Percentiles rank a stretch among this genome's conserved stretches.
Evolutionary conservation across 169 alveolate species (phyloP).

Genomic region (Cryptosporidium meleagridis): DNA sequence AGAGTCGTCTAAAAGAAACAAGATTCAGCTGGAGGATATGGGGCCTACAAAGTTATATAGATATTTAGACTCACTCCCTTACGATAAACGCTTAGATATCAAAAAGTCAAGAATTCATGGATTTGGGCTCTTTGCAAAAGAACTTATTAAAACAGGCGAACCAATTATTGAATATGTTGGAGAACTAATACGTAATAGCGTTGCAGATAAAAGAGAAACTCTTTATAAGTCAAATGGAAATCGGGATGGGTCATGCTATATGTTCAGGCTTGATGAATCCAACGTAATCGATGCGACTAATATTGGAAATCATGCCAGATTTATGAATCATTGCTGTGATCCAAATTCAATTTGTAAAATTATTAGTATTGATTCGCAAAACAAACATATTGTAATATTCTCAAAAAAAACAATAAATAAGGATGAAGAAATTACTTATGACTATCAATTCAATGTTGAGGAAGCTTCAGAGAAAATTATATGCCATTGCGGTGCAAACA

Average conservation of each 20-base stretch:
- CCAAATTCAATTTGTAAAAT: slow-evolving; percentile 90
- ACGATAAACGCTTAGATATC: slow-evolving; percentile 81
- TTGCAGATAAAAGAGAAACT: slow-evolving; percentile 90
- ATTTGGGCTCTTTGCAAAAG: slow-evolving; percentile 92
- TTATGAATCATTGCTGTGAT: slow-evolving; percentile 97
- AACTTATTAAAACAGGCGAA: slow-evolving; percentile 90
- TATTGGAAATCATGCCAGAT: slow-evolving; percentile 95
- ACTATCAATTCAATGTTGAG: slow-evolving; percentile 92
- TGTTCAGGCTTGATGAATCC: slow-evolving; percentile 94
- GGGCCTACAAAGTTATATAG: slow-evolving; percentile 83
- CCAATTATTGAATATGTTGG: slow-evolving; percentile 96
- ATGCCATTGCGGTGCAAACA: slow-evolving; percentile 91
- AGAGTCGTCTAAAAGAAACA: not conserved
- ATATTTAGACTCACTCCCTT: slow-evolving; percentile 81
- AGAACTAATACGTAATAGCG: slow-evolving; percentile 89
- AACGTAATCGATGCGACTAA: slow-evolving; percentile 96
- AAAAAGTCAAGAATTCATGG: slow-evolving; percentile 91
- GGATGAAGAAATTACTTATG: slow-evolving; percentile 97
- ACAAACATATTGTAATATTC: slow-evolving; percentile 94
- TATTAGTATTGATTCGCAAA: slow-evolving; percentile 86
- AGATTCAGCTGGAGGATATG: slow-evolving; percentile 62
- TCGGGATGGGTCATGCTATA: slow-evolving; percentile 91
- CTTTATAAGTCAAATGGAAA: slow-evolving; percentile 86
- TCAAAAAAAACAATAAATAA: slow-evolving; percentile 92
- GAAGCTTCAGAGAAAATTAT: slow-evolving; percentile 86